phyloP scores from a whole-genome alignment of 2,329 filamentous ascomycete species.

The Ophiocordyceps camponoti-leonardi region DNA sequence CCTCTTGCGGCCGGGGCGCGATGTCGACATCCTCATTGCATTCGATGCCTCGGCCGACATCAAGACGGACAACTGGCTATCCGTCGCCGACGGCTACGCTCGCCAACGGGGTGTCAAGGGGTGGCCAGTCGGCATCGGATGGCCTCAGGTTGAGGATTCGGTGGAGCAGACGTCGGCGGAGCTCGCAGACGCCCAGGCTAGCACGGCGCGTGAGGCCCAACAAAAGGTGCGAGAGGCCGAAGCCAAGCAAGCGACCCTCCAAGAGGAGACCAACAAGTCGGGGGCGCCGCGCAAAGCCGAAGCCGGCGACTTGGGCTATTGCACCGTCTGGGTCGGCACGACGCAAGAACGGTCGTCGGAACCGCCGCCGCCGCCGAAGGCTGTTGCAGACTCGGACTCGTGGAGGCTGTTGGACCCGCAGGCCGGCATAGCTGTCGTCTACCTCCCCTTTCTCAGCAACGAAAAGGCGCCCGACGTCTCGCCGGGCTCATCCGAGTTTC shows the following conservation, averaged over 20 bases:
- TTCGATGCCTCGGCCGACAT: conserved; percentile 94
- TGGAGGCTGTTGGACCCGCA: conserved; percentile 54
- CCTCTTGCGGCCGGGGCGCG: conserved; percentile 67
- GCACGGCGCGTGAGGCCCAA: conserved; percentile 41
- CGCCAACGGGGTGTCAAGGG: conserved; percentile 79
- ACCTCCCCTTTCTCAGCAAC: conserved; percentile 80
- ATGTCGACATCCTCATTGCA: conserved; percentile 78
- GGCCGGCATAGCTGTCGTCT: conserved; percentile 77
- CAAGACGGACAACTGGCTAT: conserved; percentile 89
- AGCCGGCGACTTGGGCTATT: conserved; percentile 60
- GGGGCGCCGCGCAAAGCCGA: conserved; percentile 23
- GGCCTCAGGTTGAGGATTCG: conserved; percentile 51
- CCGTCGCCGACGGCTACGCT: conserved; percentile 84
- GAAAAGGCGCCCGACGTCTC: conserved; percentile 65
- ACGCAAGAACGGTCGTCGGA: conserved; percentile 51
- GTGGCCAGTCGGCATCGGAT: conserved; percentile 90
- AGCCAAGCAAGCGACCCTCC: conserved; percentile 20
- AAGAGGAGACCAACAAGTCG: conserved; percentile 19
- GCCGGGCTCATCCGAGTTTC: conserved; percentile 65
- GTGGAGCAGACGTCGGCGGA: conserved; percentile 43
- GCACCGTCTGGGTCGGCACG: conserved; percentile 87
- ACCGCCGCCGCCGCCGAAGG: conserved; percentile 32
- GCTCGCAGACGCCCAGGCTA: conserved; percentile 48
- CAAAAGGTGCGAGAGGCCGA: conserved; percentile 46
- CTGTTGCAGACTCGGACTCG: conserved; percentile 43